These are phyloP conservation scores for Tetradesmus lagerheimii DNA, from an alignment of 139 green algal genomes.

Conservation along the genomic window DNA sequence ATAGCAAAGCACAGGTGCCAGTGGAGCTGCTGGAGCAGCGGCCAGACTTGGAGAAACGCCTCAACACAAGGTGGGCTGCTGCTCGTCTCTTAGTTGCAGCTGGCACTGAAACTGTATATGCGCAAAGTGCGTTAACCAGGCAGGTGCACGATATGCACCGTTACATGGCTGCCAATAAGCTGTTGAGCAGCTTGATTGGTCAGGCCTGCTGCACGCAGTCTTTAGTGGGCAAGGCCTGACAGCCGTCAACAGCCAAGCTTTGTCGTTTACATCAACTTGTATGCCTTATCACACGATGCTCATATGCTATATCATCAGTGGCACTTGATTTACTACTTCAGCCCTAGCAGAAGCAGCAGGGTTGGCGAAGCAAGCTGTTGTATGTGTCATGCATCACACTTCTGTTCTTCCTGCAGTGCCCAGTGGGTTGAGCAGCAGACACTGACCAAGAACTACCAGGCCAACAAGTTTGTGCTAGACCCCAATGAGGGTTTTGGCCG, in stretches of 20 bases:
- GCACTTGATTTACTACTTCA: background rate
- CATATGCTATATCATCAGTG: no score
- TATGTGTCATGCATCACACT: background rate
- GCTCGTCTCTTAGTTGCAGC: background rate
- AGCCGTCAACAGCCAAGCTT: background rate
- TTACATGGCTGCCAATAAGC: no score
- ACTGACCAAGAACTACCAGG: slow-evolving; percentile 57
- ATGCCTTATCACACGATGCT: no score
- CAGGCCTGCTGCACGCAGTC: background rate
- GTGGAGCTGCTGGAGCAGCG: slow-evolving; percentile 39
- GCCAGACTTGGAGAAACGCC: slow-evolving; percentile 31
- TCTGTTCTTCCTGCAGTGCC: slow-evolving; percentile 22
- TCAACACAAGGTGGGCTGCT: slow-evolving; percentile 43
- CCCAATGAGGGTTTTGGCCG: slow-evolving; percentile 61
- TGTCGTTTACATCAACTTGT: no score
- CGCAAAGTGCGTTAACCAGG: no score
- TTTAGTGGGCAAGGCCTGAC: background rate
- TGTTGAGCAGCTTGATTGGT: background rate
- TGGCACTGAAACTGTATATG: no score
- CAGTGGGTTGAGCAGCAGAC: slow-evolving; percentile 57
- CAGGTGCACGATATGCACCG: no score
- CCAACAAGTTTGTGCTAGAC: slow-evolving; percentile 61
- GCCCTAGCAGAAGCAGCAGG: background rate
- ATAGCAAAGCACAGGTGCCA: slow-evolving; percentile 51
- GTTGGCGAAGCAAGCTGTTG: background rate